phyloP scores from a whole-genome alignment of 352 stramenopile genomes.

The Aphanomyces stellatus region DNA sequence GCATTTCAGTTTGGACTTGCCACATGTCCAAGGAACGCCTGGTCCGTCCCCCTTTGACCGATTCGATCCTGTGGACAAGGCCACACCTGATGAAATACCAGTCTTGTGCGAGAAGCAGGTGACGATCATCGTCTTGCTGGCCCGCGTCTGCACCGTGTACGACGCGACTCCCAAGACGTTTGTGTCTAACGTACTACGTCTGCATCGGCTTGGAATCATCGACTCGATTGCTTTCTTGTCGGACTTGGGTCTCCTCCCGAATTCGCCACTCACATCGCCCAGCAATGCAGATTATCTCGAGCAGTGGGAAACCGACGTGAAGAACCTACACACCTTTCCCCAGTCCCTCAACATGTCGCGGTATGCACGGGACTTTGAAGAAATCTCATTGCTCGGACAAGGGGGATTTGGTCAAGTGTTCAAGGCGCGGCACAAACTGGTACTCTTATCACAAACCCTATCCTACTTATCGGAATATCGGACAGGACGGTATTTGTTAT shows the following conservation, averaged over 20 bases:
- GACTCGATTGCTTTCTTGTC: conserved; percentile 30
- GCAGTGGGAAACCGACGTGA: conserved; percentile 2
- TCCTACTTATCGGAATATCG: not conserved
- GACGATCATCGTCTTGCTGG: conserved; percentile 21
- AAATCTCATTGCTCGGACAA: conserved; percentile 17
- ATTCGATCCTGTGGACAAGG: not conserved
- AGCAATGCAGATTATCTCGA: not conserved
- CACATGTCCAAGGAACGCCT: not conserved
- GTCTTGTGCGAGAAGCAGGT: conserved; percentile 17
- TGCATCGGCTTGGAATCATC: conserved; percentile 19
- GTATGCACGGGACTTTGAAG: conserved; percentile 20
- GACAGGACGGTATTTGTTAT: conserved; percentile 20
- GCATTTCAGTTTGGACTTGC: not conserved
- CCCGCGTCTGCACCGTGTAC: conserved; percentile 18
- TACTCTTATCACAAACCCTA: not conserved
- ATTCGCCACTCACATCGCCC: not conserved
- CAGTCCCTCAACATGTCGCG: conserved; percentile 19
- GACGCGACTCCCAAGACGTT: conserved; percentile 22
- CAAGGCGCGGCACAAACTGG: conserved; percentile 20
- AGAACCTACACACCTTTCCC: not conserved
- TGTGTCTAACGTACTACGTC: conserved; percentile 17
- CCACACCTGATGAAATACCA: not conserved
- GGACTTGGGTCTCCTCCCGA: conserved; percentile 31
- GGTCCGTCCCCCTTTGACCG: not conserved
- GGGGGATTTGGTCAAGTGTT: conserved; percentile 19